Evolutionary conservation across 176 grass and related monocot genomes (phyloP), one percentile per base, ranked within the genome.

Genomic region (Oryza nivara): DNA sequence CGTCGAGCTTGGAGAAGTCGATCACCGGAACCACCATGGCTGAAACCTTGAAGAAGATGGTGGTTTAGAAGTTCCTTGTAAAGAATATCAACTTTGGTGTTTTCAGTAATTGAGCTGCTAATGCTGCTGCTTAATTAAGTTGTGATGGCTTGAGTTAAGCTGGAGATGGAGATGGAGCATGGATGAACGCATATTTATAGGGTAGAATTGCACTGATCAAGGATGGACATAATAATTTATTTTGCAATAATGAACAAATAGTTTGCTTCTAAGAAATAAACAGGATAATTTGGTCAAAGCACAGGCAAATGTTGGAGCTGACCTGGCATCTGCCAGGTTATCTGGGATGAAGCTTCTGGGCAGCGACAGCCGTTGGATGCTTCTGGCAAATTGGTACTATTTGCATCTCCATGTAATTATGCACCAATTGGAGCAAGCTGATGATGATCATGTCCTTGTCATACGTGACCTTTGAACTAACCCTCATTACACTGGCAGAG

Each of bases 1-100:
- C 83, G 0, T 92, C 43, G 14, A 92, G 83, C 87, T 92, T 92
- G 6, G 90, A 86, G 75, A 92, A 89, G 66, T 92, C 80, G 69
- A 92, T 92, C 64, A 89, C 90, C 0, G 87, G 87, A 13, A 92
- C 87, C 9, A 86, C 83, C 90, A 92, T 32, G 30, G 30, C 2
- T 32, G 30, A 32, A 32, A 32, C 30, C 30, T 32, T 32, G 22
- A 9, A 5, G 10, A 73, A 23, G 32, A 26, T 44, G 47, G 34
- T 14, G 1, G 1, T 19, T 17, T 51, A 56, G 15, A 56, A 56
- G 51, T 6, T 56, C 6, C 5, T 56, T 56, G 6, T 56, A 1
- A 19, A 16, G 16, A 56, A 17, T 56, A 56, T 61, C 9, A 22
- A 61, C 20, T 19, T 22, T 54, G 16, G 51, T 54, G 4, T 7